Percentiles rank a stretch among this genome's conserved stretches.
phyloP scores from a whole-genome alignment of 2,329 filamentous ascomycete genomes.

The Coniochaeta hoffmannii region DNA sequence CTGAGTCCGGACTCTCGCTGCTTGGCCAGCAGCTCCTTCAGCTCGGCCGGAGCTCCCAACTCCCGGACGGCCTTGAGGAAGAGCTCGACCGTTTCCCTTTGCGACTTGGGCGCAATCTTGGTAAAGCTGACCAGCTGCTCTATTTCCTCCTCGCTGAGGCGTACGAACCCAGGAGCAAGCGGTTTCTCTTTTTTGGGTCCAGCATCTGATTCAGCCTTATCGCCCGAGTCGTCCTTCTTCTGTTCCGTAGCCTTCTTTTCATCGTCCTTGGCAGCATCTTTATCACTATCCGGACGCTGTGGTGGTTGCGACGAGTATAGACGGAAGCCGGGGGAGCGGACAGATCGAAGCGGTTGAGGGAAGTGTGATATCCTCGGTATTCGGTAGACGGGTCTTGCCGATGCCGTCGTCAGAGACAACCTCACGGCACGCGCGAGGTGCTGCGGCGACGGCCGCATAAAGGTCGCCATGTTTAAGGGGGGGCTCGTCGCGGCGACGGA shows the following conservation, averaged over 20 bases:
- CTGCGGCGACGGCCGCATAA: slow-evolving; percentile 21
- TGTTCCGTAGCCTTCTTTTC: slow-evolving; percentile 1
- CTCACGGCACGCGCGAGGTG: slow-evolving; percentile 19
- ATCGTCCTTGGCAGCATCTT: slow-evolving; percentile 6
- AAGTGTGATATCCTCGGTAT: slow-evolving; percentile 13
- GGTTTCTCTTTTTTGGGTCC: slow-evolving; percentile 5
- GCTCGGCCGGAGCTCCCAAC: slow-evolving; percentile 62
- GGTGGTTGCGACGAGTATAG: slow-evolving; percentile 16
- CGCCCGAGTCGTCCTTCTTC: background rate
- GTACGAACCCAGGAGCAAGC: slow-evolving; percentile 39
- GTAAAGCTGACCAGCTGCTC: slow-evolving; percentile 52
- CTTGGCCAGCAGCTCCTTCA: slow-evolving; percentile 49
- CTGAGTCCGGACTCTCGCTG: slow-evolving; percentile 44
- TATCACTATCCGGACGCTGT: slow-evolving; percentile 9
- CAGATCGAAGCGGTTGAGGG: slow-evolving; percentile 10
- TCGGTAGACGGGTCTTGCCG: slow-evolving; percentile 12
- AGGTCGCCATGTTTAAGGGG: slow-evolving; percentile 11
- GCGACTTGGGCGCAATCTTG: slow-evolving; percentile 54
- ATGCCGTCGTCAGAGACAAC: slow-evolving; percentile 14
- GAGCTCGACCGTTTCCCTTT: slow-evolving; percentile 51
- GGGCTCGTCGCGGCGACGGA: background rate
- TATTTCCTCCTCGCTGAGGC: slow-evolving; percentile 36
- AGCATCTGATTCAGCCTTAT: background rate
- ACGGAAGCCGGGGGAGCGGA: slow-evolving; percentile 12
- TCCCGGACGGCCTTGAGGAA: slow-evolving; percentile 56